Conservation (phyloP, 2,329 filamentous ascomycete species). For the Basipetospora chlamydospora region DNA sequence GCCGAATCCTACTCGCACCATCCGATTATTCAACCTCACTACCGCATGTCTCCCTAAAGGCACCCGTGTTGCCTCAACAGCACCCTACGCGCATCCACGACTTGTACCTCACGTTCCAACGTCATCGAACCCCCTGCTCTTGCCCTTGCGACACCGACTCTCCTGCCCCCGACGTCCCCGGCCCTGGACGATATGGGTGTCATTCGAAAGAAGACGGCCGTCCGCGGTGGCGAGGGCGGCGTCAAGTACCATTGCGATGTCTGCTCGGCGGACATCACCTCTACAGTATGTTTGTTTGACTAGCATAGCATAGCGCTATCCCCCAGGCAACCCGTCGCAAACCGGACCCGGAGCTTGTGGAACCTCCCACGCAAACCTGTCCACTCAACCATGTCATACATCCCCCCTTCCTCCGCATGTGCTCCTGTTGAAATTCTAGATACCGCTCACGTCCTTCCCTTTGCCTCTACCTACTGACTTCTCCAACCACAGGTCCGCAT, state of each 20-base stretch:
- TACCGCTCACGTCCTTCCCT: no score
- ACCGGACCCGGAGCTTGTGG: no score
- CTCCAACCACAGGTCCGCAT: slow-evolving; percentile 61
- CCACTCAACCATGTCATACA: no score
- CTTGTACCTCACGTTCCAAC: neutral
- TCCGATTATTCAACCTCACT: slow-evolving; percentile 10
- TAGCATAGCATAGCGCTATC: no score
- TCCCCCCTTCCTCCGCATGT: no score
- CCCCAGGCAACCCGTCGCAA: neutral
- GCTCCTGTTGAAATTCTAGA: no score
- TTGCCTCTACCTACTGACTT: slow-evolving; percentile 8
- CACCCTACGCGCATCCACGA: neutral
- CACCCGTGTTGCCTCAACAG: neutral
- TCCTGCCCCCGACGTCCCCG: slow-evolving; percentile 10
- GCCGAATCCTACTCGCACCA: slow-evolving; percentile 9
- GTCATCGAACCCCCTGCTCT: slow-evolving; percentile 1
- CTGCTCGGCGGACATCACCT: slow-evolving; percentile 92
- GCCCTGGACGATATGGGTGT: slow-evolving; percentile 55
- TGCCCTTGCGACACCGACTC: neutral
- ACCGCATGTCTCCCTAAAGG: slow-evolving; percentile 5
- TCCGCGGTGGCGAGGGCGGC: slow-evolving; percentile 70
- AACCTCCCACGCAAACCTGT: no score
- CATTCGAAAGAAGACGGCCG: slow-evolving; percentile 88
- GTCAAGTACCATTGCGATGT: slow-evolving; percentile 97
- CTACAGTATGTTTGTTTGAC: slow-evolving; percentile 81